A percentile compares a stretch with the other conserved stretches of the same genome.
Evolutionary conservation across 352 stramenopile species (phyloP).

Genomic region (Globisporangium camurandrum): DNA sequence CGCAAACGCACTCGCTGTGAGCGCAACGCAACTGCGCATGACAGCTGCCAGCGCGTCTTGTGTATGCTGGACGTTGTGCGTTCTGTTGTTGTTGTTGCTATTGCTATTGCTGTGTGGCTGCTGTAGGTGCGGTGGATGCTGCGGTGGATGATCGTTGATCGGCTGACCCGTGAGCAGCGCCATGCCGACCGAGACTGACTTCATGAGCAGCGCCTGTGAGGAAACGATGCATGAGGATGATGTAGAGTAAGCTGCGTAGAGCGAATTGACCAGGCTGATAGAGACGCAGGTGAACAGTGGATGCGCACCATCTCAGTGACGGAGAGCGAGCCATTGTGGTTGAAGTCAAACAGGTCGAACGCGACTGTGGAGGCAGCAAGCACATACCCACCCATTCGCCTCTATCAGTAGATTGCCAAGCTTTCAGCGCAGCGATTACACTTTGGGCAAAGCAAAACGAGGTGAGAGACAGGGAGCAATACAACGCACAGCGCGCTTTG

Average conservation of each 20-base stretch:
- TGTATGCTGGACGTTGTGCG: background rate
- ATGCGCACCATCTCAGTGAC: constrained; percentile 58
- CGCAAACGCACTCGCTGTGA: constrained; percentile 51
- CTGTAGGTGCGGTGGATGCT: background rate
- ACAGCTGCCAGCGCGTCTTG: constrained; percentile 14
- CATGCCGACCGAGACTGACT: constrained; percentile 72
- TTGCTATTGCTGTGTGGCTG: constrained; percentile 2
- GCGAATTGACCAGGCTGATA: no score
- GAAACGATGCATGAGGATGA: background rate
- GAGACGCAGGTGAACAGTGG: no score
- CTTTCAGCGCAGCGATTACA: no score
- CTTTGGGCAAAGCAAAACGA: no score
- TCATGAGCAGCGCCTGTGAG: constrained; percentile 66
- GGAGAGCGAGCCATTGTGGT: constrained; percentile 66
- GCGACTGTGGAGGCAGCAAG: constrained; percentile 25
- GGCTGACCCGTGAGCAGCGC: constrained; percentile 38
- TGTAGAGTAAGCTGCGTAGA: no score
- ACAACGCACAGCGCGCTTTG: constrained; percentile 59
- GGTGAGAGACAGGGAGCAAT: background rate
- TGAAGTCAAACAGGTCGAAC: constrained; percentile 80
- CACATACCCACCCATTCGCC: background rate
- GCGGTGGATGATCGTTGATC: background rate
- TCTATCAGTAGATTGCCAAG: no score
- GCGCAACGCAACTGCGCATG: constrained; percentile 37
- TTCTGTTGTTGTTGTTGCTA: constrained; percentile 3